Base-by-base conservation (phyloP, 768 basidiomycete genomes). In the Collybia mongolica region DNA sequence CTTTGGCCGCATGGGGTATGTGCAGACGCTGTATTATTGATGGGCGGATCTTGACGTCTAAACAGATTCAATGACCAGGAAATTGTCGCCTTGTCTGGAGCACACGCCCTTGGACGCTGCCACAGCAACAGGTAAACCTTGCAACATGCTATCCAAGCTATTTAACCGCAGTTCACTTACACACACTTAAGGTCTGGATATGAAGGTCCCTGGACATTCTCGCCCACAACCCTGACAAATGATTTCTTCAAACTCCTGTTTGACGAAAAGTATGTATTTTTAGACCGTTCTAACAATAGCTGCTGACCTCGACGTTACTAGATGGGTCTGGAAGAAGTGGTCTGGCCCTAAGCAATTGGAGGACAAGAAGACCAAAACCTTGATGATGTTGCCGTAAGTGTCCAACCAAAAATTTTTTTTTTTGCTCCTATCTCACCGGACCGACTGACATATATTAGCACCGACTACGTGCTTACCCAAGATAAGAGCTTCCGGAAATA, bases 261-360 rank as follows among this genome's bases (percentile, higher is more conserved):
- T 60, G 79, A 85, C 59, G 93, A 97, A 77, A 91, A 83, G 82
- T 89, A 70, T 55, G 70, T 62, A 39, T 20, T 37, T 39, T 5
- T 23, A 4, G 19, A 0, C 1, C 19, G 4, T 48, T 7, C 1
- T 40, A 8, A 22, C 46, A 7, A 3, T 43, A 26, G 15, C 17
- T 3, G 20, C n/a, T 45, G 58, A 19, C 61, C 8, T 29, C 8
- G 22, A 14, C 18, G 24, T 15, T 44, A 17, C 28, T 41, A 82
- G 80, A 51, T 92, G 90, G 90, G 77, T 84, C n/a, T 96, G 94
- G 94, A 88, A 80, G 72, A 96, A 94, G 70, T 98, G 96, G 93
- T 72, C 73, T 54, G 95, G 92, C 46, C 93, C 94, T 18, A 93
- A 93, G 74, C 95, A 97, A 72, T 85, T 88, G 50, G 85, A 90